These are phyloP conservation scores for Globisporangium rhizosaccharum DNA, from an alignment of 352 stramenopile genomes.

Conservation along the genomic window DNA sequence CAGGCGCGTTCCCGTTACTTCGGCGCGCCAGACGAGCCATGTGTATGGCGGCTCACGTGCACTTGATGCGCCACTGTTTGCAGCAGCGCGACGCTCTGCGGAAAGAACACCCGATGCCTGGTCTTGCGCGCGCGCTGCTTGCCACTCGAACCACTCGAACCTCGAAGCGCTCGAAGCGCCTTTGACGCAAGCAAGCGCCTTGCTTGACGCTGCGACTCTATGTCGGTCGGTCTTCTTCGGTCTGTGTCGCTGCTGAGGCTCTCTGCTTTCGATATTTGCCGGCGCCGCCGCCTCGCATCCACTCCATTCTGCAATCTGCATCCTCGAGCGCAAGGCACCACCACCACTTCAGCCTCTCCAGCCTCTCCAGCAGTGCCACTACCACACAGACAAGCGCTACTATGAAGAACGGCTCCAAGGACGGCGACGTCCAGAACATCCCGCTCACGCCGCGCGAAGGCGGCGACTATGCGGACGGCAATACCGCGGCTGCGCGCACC, in stretches of 20 bases:
- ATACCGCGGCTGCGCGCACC: constrained; percentile 5
- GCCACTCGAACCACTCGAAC: too few relatives aligned
- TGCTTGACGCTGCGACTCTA: too few relatives aligned
- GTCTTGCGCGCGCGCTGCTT: too few relatives aligned
- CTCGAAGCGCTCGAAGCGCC: too few relatives aligned
- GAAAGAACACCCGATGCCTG: neutral
- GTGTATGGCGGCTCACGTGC: neutral
- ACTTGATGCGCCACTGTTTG: too few relatives aligned
- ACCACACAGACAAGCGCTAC: neutral
- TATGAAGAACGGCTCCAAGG: constrained; percentile 13
- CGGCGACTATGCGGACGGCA: constrained; percentile 25
- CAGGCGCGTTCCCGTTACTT: neutral
- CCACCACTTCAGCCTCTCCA: neutral
- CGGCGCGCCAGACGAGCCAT: neutral
- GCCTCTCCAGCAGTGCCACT: constrained; percentile 2
- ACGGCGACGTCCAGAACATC: constrained; percentile 20
- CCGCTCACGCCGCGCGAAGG: constrained; percentile 43
- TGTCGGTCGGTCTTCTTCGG: too few relatives aligned
- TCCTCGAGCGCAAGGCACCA: constrained; percentile 8
- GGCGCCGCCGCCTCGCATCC: neutral
- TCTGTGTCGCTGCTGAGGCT: too few relatives aligned
- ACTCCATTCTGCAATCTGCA: constrained; percentile 23
- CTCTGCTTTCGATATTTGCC: constrained; percentile 6
- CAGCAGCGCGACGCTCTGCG: neutral
- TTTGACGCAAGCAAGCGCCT: too few relatives aligned